Evolutionary conservation across 2,329 filamentous ascomycete genomes (phyloP), one percentile per base, ranked within the genome.

Genomic region (Phaeosphaeriaceae sp.): DNA sequence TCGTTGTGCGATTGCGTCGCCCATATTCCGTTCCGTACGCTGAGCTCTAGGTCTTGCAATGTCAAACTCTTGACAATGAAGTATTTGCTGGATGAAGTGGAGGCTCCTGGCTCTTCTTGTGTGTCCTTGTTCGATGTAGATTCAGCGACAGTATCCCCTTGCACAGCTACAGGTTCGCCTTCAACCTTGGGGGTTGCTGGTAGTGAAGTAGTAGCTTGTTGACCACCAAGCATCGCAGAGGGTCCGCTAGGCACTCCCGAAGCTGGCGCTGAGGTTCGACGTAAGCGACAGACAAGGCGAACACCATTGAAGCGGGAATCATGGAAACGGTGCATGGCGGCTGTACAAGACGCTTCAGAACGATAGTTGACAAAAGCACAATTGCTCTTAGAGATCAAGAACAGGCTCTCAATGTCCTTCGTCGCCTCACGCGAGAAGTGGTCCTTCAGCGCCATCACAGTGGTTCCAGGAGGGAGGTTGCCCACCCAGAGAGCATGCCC

Each of bases 321-420:
- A 75, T 98, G 92, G 46, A 98, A 90, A 65, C 91, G 88, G 47
- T 88, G 85, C 81, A 97, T 91, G 0, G 94, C 94, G 9, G 86
- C 84, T 7, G 86, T 80, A 72, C 93, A 97, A 5, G 88, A 87
- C 2, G 83, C 80, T 69, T 97, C 93, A 51, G 92, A 90, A 62
- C 89, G 91, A 76, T 96, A 98, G 72, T 98, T 98, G 64, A 96
- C 92, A 80, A 98, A 98, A 0, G 93, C 94, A 72, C 94, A 98
- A 73, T 97, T 97, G 75, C 93, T 97, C 76, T 97, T 97, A 0
- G 93, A 94, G 42, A 98, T 98, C 36, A 98, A 81, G 66, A 98
- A 97, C 0, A 98, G 82, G 48, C 93, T 97, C 74, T 97, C 91
- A 21, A 98, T 87, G 1, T 93, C 86, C 44, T 83, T 86, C 0